Evolutionary conservation across 306 rosid species (phyloP).

Genomic region (Acacia crassicarpa): DNA sequence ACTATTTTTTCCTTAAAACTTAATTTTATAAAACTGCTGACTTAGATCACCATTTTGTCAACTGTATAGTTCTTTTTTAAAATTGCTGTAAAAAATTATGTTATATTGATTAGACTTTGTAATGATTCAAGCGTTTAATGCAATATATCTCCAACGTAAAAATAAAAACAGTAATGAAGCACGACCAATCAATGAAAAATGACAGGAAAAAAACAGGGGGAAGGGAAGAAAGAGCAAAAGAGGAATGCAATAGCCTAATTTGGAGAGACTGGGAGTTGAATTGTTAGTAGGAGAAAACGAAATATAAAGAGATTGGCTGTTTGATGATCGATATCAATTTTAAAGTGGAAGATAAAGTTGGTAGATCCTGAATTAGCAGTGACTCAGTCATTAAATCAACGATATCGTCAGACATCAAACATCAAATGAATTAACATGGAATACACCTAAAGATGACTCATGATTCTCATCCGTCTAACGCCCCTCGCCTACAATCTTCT

Average conservation of each 20-base stretch:
- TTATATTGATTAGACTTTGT: too few relatives aligned
- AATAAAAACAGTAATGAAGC: background rate
- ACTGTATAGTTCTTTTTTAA: too few relatives aligned
- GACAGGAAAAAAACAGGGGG: background rate
- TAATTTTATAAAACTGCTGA: too few relatives aligned
- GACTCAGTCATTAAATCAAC: background rate
- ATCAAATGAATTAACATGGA: background rate
- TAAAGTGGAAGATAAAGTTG: too few relatives aligned
- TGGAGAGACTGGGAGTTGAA: too few relatives aligned
- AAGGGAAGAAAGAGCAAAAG: background rate
- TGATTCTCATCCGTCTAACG: background rate
- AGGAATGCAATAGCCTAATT: too few relatives aligned
- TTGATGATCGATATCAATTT: too few relatives aligned
- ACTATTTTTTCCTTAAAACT: too few relatives aligned
- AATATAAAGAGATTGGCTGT: too few relatives aligned
- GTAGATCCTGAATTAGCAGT: background rate
- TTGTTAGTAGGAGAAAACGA: too few relatives aligned
- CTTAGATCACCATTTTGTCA: too few relatives aligned
- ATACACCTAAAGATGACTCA: background rate
- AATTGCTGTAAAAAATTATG: too few relatives aligned
- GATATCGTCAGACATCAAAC: background rate
- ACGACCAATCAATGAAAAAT: background rate
- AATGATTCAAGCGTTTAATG: background rate
- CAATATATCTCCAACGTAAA: background rate
- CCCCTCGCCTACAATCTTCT: background rate